Percentiles rank a stretch among this genome's conserved stretches.
phyloP scores from a whole-genome alignment of 139 green algal genomes.

The Coccomyxa sp. region DNA sequence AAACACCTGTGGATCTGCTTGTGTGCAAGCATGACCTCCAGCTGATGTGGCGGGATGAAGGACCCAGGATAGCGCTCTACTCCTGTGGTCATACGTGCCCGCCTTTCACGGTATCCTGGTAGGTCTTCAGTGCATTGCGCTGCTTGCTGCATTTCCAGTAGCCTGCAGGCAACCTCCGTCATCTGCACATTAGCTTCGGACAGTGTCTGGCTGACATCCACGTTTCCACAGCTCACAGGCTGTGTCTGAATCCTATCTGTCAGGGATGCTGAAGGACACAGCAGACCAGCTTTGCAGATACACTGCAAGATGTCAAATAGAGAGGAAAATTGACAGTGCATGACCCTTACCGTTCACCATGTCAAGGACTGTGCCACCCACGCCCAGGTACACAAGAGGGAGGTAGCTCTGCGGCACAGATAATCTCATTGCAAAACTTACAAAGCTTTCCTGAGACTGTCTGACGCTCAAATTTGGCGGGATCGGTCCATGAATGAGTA shows the following conservation, averaged over 20 bases:
- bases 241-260: no score
- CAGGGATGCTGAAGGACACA: background rate
- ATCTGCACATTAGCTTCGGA: background rate
- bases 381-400: slow-evolving; percentile 6
- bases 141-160: background rate
- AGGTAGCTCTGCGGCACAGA: slow-evolving; percentile 13
- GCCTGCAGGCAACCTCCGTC: background rate
- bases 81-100: no score
- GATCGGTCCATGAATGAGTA: no score
- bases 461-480: background rate
- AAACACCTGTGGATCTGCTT: no score
- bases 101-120: no score
- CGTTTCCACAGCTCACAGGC: no score
- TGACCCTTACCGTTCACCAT: slow-evolving; percentile 3
- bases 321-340: background rate
- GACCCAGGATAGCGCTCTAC: no score
- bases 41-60: no score
- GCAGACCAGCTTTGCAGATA: background rate
- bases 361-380: slow-evolving; percentile 10
- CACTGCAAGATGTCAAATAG: background rate
- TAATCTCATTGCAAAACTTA: background rate
- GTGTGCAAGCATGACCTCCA: no score
- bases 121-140: background rate
- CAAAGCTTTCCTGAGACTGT: background rate
- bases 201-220: background rate